Percentiles rank a stretch among this genome's conserved stretches.
These are phyloP conservation scores for Corchorus capsularis DNA, from an alignment of 345 rosid genomes.

Conservation along the genomic window DNA sequence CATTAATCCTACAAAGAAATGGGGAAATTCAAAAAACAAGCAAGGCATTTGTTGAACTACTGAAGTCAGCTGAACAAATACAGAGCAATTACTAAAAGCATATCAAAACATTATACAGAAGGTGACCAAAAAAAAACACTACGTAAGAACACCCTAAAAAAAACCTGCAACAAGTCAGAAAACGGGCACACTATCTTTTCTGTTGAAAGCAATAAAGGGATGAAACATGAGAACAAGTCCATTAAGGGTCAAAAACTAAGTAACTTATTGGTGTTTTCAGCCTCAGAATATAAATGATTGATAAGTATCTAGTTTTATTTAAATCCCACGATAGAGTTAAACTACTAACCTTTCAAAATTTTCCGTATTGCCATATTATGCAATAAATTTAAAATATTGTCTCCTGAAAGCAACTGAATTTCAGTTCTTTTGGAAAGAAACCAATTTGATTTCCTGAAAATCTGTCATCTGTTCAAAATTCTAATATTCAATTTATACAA, in stretches of 20 bases:
- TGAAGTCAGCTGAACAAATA: slow-evolving; percentile 1
- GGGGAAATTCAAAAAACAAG: slow-evolving; percentile 19
- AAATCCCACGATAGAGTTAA: background rate
- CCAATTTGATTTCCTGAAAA: background rate
- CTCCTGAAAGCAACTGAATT: background rate
- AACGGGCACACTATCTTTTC: background rate
- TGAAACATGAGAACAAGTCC: background rate
- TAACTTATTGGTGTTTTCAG: background rate
- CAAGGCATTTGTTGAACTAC: background rate
- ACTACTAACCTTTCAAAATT: background rate
- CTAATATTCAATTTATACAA: background rate
- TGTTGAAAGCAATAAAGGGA: background rate
- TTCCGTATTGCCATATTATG: background rate
- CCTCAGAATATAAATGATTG: background rate
- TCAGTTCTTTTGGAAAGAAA: background rate
- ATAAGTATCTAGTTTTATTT: background rate
- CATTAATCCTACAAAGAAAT: slow-evolving; percentile 41
- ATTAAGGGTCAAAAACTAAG: background rate
- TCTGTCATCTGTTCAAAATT: background rate
- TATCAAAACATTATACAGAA: slow-evolving; percentile 12
- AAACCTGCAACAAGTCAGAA: slow-evolving; percentile 2
- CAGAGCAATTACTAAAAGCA: background rate
- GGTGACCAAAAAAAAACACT: background rate
- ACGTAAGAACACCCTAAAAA: background rate
- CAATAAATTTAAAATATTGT: background rate